These are phyloP conservation scores for Metarhizium sp. DNA, from an alignment of 2,329 filamentous ascomycete species.

Conservation along the genomic window DNA sequence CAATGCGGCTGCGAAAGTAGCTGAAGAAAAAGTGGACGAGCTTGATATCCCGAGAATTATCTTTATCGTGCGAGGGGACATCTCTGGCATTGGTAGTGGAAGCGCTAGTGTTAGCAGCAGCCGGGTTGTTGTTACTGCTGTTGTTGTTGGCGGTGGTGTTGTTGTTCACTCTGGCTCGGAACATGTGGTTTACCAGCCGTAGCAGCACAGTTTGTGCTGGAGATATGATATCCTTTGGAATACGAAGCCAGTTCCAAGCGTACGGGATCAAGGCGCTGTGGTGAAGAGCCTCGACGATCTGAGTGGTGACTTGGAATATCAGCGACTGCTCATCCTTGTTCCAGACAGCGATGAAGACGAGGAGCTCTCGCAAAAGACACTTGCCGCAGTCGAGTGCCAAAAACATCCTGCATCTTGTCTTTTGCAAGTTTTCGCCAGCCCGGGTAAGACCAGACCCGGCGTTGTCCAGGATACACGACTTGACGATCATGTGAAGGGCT, in stretches of 20 bases:
- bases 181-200: conserved; percentile 83
- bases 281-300: conserved; percentile 89
- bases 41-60: conserved; percentile 47
- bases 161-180: conserved; percentile 46
- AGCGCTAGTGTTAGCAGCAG: neutral
- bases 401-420: conserved; percentile 81
- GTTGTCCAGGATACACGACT: conserved; percentile 85
- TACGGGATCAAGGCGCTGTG: conserved; percentile 84
- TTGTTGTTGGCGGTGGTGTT: conserved; percentile 7
- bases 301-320: conserved; percentile 93
- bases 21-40: conserved; percentile 84
- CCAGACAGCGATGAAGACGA: conserved; percentile 97
- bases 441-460: conserved; percentile 58
- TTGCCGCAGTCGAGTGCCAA: conserved; percentile 84
- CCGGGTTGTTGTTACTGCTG: conserved; percentile 8
- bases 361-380: conserved; percentile 77
- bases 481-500: conserved; percentile 93
- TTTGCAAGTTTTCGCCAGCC: conserved; percentile 75
- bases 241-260: conserved; percentile 82
- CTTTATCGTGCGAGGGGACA: conserved; percentile 31
- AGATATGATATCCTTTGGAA: conserved; percentile 92
- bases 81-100: conserved; percentile 16
- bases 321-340: conserved; percentile 87
- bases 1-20: conserved; percentile 84
- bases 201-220: conserved; percentile 90